Evolutionary conservation across 2,329 filamentous ascomycete species (phyloP).

Genomic region (Spiromastix sp.): DNA sequence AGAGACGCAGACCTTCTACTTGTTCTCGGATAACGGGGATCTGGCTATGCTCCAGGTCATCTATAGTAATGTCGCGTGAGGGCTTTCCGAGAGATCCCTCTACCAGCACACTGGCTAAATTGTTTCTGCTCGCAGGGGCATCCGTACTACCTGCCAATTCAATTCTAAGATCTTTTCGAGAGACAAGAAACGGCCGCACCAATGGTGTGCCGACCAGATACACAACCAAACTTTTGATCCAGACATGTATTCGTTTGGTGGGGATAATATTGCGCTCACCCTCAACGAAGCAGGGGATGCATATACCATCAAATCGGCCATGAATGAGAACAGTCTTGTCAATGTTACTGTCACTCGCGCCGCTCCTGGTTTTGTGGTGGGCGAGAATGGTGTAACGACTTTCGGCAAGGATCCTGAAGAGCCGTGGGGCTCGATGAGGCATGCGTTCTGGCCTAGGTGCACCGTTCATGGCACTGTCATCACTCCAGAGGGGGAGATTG

Average conservation of each 20-base stretch:
- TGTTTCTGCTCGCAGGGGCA: slow-evolving; percentile 49
- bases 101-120: slow-evolving; percentile 6
- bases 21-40: slow-evolving; percentile 67
- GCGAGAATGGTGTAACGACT: slow-evolving; percentile 70
- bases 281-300: slow-evolving; percentile 72
- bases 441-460: slow-evolving; percentile 90
- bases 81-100: slow-evolving; percentile 6
- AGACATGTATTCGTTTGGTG: slow-evolving; percentile 72
- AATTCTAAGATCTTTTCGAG: slow-evolving; percentile 84
- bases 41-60: slow-evolving; percentile 81
- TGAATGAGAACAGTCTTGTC: slow-evolving; percentile 69
- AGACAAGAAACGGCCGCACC: slow-evolving; percentile 58
- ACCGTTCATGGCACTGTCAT: slow-evolving; percentile 71
- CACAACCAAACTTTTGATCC: slow-evolving; percentile 74
- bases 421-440: slow-evolving; percentile 88
- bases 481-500: slow-evolving; percentile 68
- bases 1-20: slow-evolving; percentile 92
- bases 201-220: slow-evolving; percentile 78
- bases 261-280: slow-evolving; percentile 73
- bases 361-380: slow-evolving; percentile 73
- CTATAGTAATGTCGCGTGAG: slow-evolving; percentile 93
- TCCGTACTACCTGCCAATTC: slow-evolving; percentile 87
- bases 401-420: slow-evolving; percentile 78
- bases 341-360: slow-evolving; percentile 71
- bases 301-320: slow-evolving; percentile 85